Evolutionary conservation across 2,329 filamentous ascomycete species (phyloP).

Genomic region (Fusarium floridanum): DNA sequence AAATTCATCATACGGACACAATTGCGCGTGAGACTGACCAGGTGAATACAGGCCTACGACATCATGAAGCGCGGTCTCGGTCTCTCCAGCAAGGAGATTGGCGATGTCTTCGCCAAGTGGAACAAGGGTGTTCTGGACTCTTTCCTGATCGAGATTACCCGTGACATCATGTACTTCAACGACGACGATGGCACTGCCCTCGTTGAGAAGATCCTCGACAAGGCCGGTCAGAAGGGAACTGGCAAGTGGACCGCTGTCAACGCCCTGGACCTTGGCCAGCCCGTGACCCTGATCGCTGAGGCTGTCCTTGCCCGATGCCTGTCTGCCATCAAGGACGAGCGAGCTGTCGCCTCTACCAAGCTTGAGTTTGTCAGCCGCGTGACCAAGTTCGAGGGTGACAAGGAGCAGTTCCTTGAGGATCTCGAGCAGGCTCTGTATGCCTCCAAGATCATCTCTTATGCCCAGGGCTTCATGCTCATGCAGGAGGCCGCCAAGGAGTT

Average conservation of each 20-base stretch:
- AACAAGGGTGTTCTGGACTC: slow-evolving; percentile 99
- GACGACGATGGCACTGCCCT: slow-evolving; percentile 92
- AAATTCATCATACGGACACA: neutral
- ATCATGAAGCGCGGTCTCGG: slow-evolving; percentile 99
- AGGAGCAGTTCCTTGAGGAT: slow-evolving; percentile 93
- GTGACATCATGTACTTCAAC: slow-evolving; percentile 98
- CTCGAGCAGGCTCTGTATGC: slow-evolving; percentile 99
- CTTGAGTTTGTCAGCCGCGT: slow-evolving; percentile 82
- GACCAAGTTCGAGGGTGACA: slow-evolving; percentile 86
- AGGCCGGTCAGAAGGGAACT: slow-evolving; percentile 98
- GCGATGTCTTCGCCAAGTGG: slow-evolving; percentile 94
- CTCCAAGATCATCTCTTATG: slow-evolving; percentile 99
- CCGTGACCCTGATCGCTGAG: slow-evolving; percentile 97
- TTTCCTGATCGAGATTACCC: slow-evolving; percentile 99
- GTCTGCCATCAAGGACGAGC: slow-evolving; percentile 94
- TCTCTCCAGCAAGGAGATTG: slow-evolving; percentile 92
- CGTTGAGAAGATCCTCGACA: slow-evolving; percentile 98
- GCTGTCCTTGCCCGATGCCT: slow-evolving; percentile 95
- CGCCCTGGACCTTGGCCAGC: slow-evolving; percentile 97
- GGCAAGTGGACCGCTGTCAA: slow-evolving; percentile 99
- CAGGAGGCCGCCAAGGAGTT: slow-evolving; percentile 98
- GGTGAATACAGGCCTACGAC: slow-evolving; percentile 85
- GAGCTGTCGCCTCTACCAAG: slow-evolving; percentile 81
- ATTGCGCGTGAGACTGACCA: slow-evolving; percentile 31
- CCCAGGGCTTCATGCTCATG: slow-evolving; percentile 99